Percentiles rank a stretch among this genome's conserved stretches.
Conservation (phyloP, 495 filamentous ascomycete genomes). For the Apiosordaria backusii region DNA sequence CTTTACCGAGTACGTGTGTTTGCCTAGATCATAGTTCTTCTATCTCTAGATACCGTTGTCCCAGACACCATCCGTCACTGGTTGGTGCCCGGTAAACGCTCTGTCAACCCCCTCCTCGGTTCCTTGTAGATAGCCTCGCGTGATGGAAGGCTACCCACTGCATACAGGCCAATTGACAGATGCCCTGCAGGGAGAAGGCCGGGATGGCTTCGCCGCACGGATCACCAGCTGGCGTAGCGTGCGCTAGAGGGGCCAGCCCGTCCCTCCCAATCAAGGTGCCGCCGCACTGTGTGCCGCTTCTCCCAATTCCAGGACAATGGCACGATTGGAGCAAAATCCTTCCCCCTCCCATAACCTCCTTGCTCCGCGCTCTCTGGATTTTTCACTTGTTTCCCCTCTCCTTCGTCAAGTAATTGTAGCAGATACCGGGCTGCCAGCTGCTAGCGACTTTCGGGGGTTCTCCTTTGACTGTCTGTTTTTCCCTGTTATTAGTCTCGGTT, state of each 20-base stretch:
- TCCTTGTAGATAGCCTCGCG: neutral
- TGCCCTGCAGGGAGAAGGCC: neutral
- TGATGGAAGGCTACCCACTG: neutral
- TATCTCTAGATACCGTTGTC: neutral
- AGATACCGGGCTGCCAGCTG: constrained; percentile 33
- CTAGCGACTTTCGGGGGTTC: constrained; percentile 47
- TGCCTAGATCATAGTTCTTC: too few species aligned
- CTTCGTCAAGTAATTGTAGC: constrained; percentile 27
- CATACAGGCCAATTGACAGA: neutral
- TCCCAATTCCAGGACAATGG: constrained; percentile 27
- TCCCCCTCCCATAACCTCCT: constrained; percentile 27
- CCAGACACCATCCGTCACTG: neutral
- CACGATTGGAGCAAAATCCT: constrained; percentile 30
- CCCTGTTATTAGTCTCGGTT: constrained; percentile 19
- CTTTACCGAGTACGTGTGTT: neutral
- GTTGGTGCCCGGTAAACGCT: neutral
- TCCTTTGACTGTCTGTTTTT: constrained; percentile 31
- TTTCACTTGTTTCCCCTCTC: constrained; percentile 22
- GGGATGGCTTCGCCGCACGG: neutral
- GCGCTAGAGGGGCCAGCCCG: neutral
- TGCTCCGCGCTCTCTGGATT: constrained; percentile 17
- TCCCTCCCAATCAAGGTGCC: constrained; percentile 6
- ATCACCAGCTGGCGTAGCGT: neutral
- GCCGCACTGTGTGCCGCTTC: neutral
- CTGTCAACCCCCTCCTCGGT: neutral